Evolutionary conservation across 1,284 basidiomycete genomes (phyloP).

Genomic region (Ceratobasidium papillatum): DNA sequence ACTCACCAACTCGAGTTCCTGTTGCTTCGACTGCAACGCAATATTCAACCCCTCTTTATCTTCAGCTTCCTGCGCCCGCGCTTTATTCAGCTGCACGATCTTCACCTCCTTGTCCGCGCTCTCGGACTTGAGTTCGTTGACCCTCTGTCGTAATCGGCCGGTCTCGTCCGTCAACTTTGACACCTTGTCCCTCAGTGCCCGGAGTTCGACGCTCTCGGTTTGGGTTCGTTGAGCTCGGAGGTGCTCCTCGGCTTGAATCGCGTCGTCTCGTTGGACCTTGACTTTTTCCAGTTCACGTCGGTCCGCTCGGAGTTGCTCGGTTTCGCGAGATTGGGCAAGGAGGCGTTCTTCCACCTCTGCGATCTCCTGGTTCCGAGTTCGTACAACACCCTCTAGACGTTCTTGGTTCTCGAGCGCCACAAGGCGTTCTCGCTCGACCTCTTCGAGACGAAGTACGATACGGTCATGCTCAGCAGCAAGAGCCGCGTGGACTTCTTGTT

Average conservation of each 20-base stretch:
- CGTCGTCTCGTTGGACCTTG: slow-evolving; percentile 36
- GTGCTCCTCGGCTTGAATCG: slow-evolving; percentile 30
- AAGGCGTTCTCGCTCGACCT: slow-evolving; percentile 9
- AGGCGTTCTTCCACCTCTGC: slow-evolving; percentile 28
- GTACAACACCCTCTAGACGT: slow-evolving; percentile 32
- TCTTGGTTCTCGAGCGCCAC: slow-evolving; percentile 21
- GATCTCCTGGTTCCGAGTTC: slow-evolving; percentile 32
- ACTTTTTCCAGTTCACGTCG: slow-evolving; percentile 27
- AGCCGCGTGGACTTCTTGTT: slow-evolving; percentile 18
- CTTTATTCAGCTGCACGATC: slow-evolving; percentile 75
- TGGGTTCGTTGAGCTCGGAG: slow-evolving; percentile 12
- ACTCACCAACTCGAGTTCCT: slow-evolving; percentile 85
- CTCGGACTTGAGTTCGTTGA: slow-evolving; percentile 77
- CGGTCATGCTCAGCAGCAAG: slow-evolving; percentile 15
- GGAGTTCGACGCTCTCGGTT: slow-evolving; percentile 1
- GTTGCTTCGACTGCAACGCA: slow-evolving; percentile 88
- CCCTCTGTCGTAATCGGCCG: slow-evolving; percentile 67
- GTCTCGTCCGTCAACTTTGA: slow-evolving; percentile 67
- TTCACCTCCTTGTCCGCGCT: slow-evolving; percentile 85
- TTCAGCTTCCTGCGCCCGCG: slow-evolving; percentile 73
- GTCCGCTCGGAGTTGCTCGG: slow-evolving; percentile 17
- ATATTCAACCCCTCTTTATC: slow-evolving; percentile 83
- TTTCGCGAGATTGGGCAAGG: slow-evolving; percentile 12
- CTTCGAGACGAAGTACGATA: slow-evolving; percentile 4
- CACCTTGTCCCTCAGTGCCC: slow-evolving; percentile 49